These are phyloP conservation scores for Echeveria elegans DNA, from an alignment of 164 flowering plant species.

Conservation along the genomic window DNA sequence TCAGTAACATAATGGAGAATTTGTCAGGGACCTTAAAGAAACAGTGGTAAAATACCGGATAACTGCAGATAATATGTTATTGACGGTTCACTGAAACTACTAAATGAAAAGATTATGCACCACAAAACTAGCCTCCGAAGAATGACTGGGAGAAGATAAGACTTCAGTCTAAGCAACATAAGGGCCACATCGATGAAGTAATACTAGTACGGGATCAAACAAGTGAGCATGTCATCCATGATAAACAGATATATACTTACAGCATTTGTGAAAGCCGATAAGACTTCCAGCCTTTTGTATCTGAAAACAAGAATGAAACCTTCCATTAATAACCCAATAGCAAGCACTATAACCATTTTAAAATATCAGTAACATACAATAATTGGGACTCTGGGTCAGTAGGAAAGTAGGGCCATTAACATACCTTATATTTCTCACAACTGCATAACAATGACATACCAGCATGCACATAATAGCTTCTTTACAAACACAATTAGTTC, in stretches of 20 bases:
- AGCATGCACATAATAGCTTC: background rate
- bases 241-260: slow-evolving; percentile 42
- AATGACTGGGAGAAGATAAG: background rate
- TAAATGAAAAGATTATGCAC: background rate
- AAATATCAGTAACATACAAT: background rate
- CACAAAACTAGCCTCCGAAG: background rate
- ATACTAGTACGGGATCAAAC: no score
- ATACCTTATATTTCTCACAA: background rate
- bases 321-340: background rate
- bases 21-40: no score
- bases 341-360: background rate
- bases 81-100: background rate
- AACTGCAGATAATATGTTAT: background rate
- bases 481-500: no score
- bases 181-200: background rate
- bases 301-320: slow-evolving; percentile 29
- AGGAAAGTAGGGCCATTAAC: background rate
- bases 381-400: background rate
- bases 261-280: slow-evolving; percentile 97
- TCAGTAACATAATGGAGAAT: background rate
- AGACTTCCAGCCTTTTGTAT: slow-evolving; percentile 91
- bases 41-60: background rate
- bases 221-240: background rate
- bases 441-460: background rate
- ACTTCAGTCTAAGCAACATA: background rate